Conservation (phyloP, 2,329 filamentous ascomycete species). For the Xylaria sp. region DNA sequence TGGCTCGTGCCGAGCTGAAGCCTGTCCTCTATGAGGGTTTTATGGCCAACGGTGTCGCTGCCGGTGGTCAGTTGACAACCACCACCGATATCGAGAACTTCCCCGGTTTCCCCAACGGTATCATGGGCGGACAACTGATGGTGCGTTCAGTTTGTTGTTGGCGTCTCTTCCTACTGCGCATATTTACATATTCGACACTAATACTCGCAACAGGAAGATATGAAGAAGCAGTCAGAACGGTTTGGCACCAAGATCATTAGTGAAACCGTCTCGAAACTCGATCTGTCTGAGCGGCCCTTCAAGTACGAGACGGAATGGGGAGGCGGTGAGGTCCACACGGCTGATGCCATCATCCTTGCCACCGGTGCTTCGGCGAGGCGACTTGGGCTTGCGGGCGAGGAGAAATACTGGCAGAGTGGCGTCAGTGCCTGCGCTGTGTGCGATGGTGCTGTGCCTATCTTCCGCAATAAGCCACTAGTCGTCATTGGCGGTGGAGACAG, state of each 20-base stretch:
- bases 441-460: constrained; percentile 96
- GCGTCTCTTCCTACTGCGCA: too few relatives aligned
- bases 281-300: constrained; percentile 86
- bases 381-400: constrained; percentile 85
- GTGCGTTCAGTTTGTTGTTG: constrained; percentile 51
- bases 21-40: constrained; percentile 98
- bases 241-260: constrained; percentile 94
- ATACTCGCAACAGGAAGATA: constrained; percentile 70
- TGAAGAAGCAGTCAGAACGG: constrained; percentile 88
- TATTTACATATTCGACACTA: not conserved
- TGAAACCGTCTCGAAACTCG: constrained; percentile 90
- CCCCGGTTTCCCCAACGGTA: constrained; percentile 89
- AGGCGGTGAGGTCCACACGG: constrained; percentile 84
- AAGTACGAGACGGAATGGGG: constrained; percentile 92
- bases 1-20: constrained; percentile 92
- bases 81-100: constrained; percentile 99
- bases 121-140: constrained; percentile 91
- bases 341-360: constrained; percentile 91
- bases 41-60: constrained; percentile 95
- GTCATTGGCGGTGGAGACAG: constrained; percentile 98
- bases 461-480: constrained; percentile 93
- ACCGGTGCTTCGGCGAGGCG: constrained; percentile 93
- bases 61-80: constrained; percentile 95
- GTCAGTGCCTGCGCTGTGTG: constrained; percentile 97
- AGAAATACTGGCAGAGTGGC: constrained; percentile 97